These are phyloP conservation scores for Lodderomyces metapsilosis DNA, from an alignment of 1,139 yeast species.

Conservation along the genomic window DNA sequence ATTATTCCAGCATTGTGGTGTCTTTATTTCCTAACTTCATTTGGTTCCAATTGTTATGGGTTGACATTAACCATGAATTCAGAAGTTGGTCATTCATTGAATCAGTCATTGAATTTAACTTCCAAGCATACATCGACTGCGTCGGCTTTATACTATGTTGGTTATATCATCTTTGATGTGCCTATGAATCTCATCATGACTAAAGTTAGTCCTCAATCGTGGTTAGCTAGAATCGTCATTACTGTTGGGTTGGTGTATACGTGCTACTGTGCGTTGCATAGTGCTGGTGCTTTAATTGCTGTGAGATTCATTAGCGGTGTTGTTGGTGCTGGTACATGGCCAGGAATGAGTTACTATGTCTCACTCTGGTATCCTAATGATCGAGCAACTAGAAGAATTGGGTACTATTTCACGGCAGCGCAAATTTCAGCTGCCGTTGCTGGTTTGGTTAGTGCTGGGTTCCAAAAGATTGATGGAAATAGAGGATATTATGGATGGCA, in stretches of 20 bases:
- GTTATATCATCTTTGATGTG: slow-evolving; percentile 77
- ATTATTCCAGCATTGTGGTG: slow-evolving; percentile 85
- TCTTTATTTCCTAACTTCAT: slow-evolving; percentile 74
- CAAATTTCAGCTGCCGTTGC: slow-evolving; percentile 85
- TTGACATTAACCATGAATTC: slow-evolving; percentile 79
- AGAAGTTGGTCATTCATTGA: slow-evolving; percentile 60
- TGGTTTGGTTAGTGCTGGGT: slow-evolving; percentile 83
- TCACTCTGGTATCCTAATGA: slow-evolving; percentile 86
- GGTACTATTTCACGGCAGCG: slow-evolving; percentile 89
- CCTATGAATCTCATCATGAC: slow-evolving; percentile 90
- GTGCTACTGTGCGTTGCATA: slow-evolving; percentile 62
- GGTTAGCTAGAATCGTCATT: slow-evolving; percentile 78
- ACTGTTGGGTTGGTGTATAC: slow-evolving; percentile 76
- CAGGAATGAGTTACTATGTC: slow-evolving; percentile 84
- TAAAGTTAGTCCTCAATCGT: slow-evolving; percentile 76
- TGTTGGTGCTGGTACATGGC: slow-evolving; percentile 93
- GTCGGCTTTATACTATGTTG: slow-evolving; percentile 79
- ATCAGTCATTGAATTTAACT: slow-evolving; percentile 49
- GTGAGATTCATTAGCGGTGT: slow-evolving; percentile 72
- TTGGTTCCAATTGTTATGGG: slow-evolving; percentile 77
- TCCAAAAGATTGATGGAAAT: slow-evolving; percentile 75
- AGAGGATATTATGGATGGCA: slow-evolving; percentile 80
- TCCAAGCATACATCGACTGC: slow-evolving; percentile 68
- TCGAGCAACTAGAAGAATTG: slow-evolving; percentile 74
- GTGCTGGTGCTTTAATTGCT: slow-evolving; percentile 63